phyloP scores from a whole-genome alignment of 2,329 filamentous ascomycete genomes.

The Trichoderma sp. region DNA sequence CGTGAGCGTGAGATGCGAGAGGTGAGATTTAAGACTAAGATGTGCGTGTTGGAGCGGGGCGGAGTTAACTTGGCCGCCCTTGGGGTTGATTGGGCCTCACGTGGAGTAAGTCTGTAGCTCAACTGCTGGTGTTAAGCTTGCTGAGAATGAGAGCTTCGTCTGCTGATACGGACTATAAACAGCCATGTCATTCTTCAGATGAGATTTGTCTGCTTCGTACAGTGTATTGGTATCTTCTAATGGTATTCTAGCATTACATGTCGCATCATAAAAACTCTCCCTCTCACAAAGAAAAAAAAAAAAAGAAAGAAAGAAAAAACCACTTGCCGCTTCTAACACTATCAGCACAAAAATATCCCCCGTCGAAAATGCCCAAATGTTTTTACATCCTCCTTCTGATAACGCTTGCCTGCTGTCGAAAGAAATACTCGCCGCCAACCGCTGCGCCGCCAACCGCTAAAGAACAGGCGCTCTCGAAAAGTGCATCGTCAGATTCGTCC shows the following conservation, averaged over 20 bases:
- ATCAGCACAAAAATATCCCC: not conserved
- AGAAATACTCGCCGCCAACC: not conserved
- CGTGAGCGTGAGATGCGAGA: not conserved
- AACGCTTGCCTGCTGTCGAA: not conserved
- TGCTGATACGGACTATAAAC: not conserved
- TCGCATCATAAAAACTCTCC: not conserved
- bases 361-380: not conserved
- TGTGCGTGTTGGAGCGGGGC: not conserved
- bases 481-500: not conserved
- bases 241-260: conserved; percentile 5
- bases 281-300: not conserved
- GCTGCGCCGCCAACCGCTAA: not conserved
- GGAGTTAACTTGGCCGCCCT: not conserved
- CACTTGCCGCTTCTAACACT: not conserved
- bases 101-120: not conserved
- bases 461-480: not conserved
- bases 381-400: not conserved
- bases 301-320: not conserved
- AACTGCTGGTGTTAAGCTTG: not conserved
- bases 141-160: not conserved
- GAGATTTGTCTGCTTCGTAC: not conserved
- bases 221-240: conserved; percentile 12
- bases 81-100: not conserved
- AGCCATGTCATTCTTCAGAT: not conserved
- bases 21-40: conserved; percentile 12